Conservation (phyloP, 2,329 filamentous ascomycete genomes). For the Camillea tinctor region DNA sequence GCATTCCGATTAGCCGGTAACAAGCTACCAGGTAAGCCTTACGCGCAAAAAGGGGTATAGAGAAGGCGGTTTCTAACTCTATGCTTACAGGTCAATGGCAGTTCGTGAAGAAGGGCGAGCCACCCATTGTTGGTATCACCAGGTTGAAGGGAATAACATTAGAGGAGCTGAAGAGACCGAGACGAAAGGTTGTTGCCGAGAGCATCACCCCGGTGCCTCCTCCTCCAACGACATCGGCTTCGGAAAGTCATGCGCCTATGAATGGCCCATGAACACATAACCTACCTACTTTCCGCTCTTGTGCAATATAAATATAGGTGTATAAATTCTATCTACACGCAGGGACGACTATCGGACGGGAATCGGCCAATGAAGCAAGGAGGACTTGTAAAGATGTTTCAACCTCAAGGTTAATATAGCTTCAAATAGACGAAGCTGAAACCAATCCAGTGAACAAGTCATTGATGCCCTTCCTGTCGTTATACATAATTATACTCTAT, state of each 20-base stretch:
- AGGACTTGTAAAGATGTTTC: not conserved
- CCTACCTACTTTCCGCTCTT: not conserved
- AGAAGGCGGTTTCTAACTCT: conserved; percentile 14
- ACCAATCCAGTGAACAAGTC: too few relatives aligned
- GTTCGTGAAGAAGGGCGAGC: conserved; percentile 89
- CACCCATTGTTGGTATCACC: conserved; percentile 87
- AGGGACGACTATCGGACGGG: not conserved
- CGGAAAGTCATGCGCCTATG: conserved; percentile 20
- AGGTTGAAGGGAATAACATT: conserved; percentile 83
- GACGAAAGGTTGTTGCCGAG: conserved; percentile 60
- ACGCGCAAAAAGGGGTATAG: conserved; percentile 8
- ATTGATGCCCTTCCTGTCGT: too few relatives aligned
- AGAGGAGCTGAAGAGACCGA: conserved; percentile 78
- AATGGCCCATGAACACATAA: conserved; percentile 22
- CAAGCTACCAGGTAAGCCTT: conserved; percentile 80
- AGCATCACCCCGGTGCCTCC: conserved; percentile 20
- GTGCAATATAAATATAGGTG: conserved; percentile 8
- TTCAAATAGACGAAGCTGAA: not conserved
- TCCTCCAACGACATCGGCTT: conserved; percentile 8
- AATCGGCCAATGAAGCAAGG: not conserved
- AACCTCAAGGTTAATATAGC: not conserved
- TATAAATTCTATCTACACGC: conserved; percentile 2
- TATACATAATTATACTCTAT: not conserved
- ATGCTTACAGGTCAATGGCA: conserved; percentile 72
- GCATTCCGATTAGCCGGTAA: conserved; percentile 91